Evolutionary conservation across 2,329 filamentous ascomycete species (phyloP).

Genomic region (Talaromyces verruculosus): DNA sequence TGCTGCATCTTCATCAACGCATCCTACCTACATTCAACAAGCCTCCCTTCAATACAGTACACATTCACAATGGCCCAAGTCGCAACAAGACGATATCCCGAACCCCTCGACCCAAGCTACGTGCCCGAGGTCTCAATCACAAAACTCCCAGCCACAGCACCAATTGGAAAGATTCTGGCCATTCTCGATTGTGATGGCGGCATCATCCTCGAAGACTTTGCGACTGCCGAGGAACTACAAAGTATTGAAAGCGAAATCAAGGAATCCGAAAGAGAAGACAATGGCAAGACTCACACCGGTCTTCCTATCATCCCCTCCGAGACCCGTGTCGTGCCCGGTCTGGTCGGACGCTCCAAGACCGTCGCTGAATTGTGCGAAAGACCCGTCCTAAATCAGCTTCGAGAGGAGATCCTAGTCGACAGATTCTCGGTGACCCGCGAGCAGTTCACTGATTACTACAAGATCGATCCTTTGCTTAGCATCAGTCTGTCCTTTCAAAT

Average conservation of each 20-base stretch:
- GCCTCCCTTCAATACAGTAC: no score
- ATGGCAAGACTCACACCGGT: background rate
- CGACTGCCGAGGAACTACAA: conserved; percentile 26
- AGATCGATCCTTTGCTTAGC: conserved; percentile 31
- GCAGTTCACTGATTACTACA: conserved; percentile 23
- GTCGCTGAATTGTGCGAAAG: conserved; percentile 1
- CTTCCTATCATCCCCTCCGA: background rate
- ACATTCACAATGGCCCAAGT: background rate
- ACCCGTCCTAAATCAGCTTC: background rate
- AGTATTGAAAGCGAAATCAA: conserved; percentile 17
- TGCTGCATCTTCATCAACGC: no score
- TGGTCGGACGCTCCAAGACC: conserved; percentile 2
- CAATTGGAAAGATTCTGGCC: conserved; percentile 33
- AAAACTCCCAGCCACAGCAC: conserved; percentile 27
- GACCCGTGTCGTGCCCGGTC: background rate
- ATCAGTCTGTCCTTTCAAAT: conserved; percentile 33
- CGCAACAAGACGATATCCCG: background rate
- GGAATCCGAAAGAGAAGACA: background rate
- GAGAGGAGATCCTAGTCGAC: background rate
- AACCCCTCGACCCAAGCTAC: conserved; percentile 20
- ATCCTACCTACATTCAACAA: no score
- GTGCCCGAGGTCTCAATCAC: conserved; percentile 23
- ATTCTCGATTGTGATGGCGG: conserved; percentile 37
- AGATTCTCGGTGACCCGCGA: conserved; percentile 23
- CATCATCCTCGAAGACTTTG: conserved; percentile 34